Evolutionary conservation across 192 early-diverging fungal species (phyloP), one percentile per base, ranked within the genome.

Genomic region (Podila horticola): DNA sequence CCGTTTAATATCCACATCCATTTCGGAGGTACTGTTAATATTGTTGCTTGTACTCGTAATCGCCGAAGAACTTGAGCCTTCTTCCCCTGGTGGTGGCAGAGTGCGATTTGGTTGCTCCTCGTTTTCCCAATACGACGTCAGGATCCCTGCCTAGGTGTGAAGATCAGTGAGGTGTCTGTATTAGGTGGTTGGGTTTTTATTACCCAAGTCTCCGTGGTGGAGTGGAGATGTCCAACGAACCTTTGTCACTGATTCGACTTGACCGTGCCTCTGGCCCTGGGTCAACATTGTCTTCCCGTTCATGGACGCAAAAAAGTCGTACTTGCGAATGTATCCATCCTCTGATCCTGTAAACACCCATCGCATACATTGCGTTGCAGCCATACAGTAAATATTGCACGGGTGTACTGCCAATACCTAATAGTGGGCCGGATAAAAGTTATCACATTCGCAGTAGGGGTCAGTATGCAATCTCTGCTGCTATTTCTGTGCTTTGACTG

Each of bases 321-420:
- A 99, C 74, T 96, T 97, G 31, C 96, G 87, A 58, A 99, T 91
- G 82, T 94, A 97, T 64, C 97, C 98, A 85, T 99, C 98, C 58
- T 97, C 96, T 13, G 91, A 92, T 28, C 94, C 95, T 28, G 91
- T 95, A 29, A 94, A 90, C n/a, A 94, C 74, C 94, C 93, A 95
- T 31, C 92, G 89, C 86, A 91, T 92, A 70, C 93, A 90, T 36
- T 84, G 82, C 1, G 93, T 94, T 1, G 91, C 89, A 0, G 90
- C 86, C 57, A 92, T 72, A 13, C 90, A 84, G 74, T 94, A 87
- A n/a, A 96, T 90, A 36, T 92, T 87, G 69, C 88, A 87, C 0
- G 89, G 87, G 52, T 93, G 92, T 9, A 92, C 84, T 1, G 92
- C 92, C 4, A 89, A 71, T 20, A 74, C 88, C 91, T 92, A 70